phyloP scores from a whole-genome alignment of 192 early-diverging fungal species.

The Coemansia sp. region DNA sequence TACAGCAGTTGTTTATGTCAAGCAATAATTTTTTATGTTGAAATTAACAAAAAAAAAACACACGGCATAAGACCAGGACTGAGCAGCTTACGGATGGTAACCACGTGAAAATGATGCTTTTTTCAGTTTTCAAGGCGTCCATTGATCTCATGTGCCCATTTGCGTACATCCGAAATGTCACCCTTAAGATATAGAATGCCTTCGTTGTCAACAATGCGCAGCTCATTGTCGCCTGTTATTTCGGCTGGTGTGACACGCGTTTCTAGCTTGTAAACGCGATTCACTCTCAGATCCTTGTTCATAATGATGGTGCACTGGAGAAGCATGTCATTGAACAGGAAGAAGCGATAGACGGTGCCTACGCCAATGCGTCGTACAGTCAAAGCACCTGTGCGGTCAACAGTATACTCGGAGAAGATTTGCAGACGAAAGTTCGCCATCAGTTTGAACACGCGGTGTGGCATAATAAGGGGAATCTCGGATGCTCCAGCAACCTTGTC shows the following conservation, averaged over 20 bases:
- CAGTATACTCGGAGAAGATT: slow-evolving; percentile 17
- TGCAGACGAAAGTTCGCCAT: slow-evolving; percentile 50
- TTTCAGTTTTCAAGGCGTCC: slow-evolving; percentile 28
- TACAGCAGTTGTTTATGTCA: not conserved
- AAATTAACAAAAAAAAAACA: no score
- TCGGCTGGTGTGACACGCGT: slow-evolving; percentile 33
- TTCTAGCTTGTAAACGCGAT: slow-evolving; percentile 31
- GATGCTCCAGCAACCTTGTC: slow-evolving; percentile 53
- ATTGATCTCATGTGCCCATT: slow-evolving; percentile 51
- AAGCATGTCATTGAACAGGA: slow-evolving; percentile 72
- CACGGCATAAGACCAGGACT: no score
- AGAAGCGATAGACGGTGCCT: slow-evolving; percentile 54
- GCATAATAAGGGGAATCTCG: slow-evolving; percentile 50
- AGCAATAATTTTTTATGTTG: no score
- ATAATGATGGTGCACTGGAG: slow-evolving; percentile 53
- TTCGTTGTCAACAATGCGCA: slow-evolving; percentile 42
- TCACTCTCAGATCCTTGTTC: slow-evolving; percentile 40
- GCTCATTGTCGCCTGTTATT: slow-evolving; percentile 29
- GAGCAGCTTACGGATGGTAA: slow-evolving; percentile 4
- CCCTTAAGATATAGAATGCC: slow-evolving; percentile 47
- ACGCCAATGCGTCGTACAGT: slow-evolving; percentile 25
- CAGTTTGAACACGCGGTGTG: slow-evolving; percentile 57
- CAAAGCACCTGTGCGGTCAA: slow-evolving; percentile 3
- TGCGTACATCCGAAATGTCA: slow-evolving; percentile 18
- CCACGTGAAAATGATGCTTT: not conserved